Percentiles rank a stretch among this genome's conserved stretches.
Evolutionary conservation across 2,329 filamentous ascomycete genomes (phyloP).

Genomic region (Lecanicillium sp.): DNA sequence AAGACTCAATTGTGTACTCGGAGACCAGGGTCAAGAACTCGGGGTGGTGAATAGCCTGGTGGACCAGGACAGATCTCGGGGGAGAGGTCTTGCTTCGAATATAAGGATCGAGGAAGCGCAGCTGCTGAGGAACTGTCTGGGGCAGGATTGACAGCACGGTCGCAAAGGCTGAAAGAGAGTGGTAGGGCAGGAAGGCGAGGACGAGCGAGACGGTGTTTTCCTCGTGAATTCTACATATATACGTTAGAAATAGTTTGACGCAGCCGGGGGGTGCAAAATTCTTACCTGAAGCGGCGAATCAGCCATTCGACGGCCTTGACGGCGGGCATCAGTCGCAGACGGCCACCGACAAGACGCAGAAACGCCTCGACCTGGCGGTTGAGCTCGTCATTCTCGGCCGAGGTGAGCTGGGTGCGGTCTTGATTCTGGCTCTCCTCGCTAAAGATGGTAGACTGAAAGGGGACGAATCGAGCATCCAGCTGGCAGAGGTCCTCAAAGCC

Average conservation of each 20-base stretch:
- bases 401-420: constrained; percentile 79
- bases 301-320: constrained; percentile 94
- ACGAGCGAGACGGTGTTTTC: constrained; percentile 74
- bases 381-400: constrained; percentile 72
- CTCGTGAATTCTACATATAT: constrained; percentile 72
- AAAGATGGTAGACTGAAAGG: constrained; percentile 75
- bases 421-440: constrained; percentile 87
- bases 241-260: too few species aligned
- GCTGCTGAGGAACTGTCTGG: constrained; percentile 61
- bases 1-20: constrained; percentile 67
- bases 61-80: constrained; percentile 73
- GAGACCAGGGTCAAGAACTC: constrained; percentile 72
- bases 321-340: constrained; percentile 75
- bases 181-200: constrained; percentile 86
- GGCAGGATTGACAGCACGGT: constrained; percentile 85
- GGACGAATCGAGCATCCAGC: constrained; percentile 70
- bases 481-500: constrained; percentile 88
- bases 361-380: constrained; percentile 75
- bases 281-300: constrained; percentile 77
- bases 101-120: constrained; percentile 83
- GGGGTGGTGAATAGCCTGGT: constrained; percentile 72
- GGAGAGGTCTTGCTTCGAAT: constrained; percentile 68
- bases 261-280: too few species aligned
- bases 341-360: constrained; percentile 67
- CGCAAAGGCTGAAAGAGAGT: constrained; percentile 76